Conservation (phyloP, 1,284 basidiomycete species). For the Papiliotrema fonsecae region DNA sequence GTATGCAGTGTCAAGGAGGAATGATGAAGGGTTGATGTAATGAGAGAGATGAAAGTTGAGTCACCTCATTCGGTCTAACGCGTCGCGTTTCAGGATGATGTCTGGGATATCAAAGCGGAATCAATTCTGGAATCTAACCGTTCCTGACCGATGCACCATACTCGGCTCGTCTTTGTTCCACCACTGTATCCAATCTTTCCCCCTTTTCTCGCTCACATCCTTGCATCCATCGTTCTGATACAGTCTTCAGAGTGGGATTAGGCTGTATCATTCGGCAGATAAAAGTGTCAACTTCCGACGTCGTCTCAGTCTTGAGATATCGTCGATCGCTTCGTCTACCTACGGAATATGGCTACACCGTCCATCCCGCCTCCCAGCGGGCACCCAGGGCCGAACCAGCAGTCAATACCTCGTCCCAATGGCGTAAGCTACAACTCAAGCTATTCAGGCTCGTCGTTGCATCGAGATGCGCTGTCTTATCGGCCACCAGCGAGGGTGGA, state of each 20-base stretch:
- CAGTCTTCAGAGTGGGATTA: no score
- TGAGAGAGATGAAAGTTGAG: no score
- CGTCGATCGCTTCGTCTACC: not conserved
- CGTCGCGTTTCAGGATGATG: no score
- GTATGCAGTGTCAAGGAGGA: no score
- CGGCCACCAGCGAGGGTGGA: conserved; percentile 11
- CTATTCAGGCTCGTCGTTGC: not conserved
- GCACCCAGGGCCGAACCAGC: not conserved
- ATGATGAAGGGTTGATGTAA: no score
- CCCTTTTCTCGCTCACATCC: not conserved
- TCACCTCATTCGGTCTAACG: no score
- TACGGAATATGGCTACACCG: not conserved
- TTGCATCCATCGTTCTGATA: not conserved
- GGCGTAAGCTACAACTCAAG: not conserved
- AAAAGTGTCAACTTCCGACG: no score
- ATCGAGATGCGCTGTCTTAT: not conserved
- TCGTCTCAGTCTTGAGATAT: not conserved
- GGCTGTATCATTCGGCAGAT: no score
- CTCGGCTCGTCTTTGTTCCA: not conserved
- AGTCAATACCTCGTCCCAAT: not conserved
- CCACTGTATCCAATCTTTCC: not conserved
- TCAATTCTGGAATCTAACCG: no score
- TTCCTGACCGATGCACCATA: not conserved
- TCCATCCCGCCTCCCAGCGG: not conserved
- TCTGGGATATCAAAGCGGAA: no score